Evolutionary conservation across 768 basidiomycete species (phyloP), one percentile per base, ranked within the genome.

Genomic region (Xerocomellus intermedius): DNA sequence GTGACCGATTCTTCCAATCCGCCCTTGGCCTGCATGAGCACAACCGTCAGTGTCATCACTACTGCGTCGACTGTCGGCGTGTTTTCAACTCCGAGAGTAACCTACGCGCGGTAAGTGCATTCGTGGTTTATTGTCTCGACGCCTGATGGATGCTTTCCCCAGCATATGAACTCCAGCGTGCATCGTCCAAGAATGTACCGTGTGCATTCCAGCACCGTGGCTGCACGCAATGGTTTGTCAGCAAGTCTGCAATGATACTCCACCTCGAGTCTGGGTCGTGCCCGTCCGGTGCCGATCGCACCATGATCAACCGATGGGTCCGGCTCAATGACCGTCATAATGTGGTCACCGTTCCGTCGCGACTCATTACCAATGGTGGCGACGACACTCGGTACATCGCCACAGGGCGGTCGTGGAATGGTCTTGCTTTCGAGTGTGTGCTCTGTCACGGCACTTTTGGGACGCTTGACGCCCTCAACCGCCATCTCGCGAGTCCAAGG

Each of bases 211-310:
- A 46, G 9, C 1, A n/a, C 22, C 54, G 19, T 5, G 74, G 76
- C 35, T 89, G 88, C 62, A 67, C 54, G 1, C 57, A 58, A 21
- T 59, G 51, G 2, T 89, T 88, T 68, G 66, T 83, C 48, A 81
- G 79, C 19, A 71, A 61, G 41, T 77, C 85, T 9, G 81, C 84
- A 10, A 73, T 89, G 43, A 62, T 82, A 32, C 76, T 80, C 30
- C 87, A 90, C 66, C 75, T 87, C 64, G 88, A 89, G 62, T 71
- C 76, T 12, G 86, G 86, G 1, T 57, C 64, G 4, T 88, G 88
- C 64, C 48, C 58, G 22, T 85, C 85, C 0, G 78, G 82, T 12
- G 66, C 80, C 38, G 65, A 66, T 32, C 77, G 78, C 52, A 63
- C 65, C 35, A 71, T 73, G 50, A 57, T 76, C 52, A 52, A 69